Evolutionary conservation across 805 yeast species (phyloP), one percentile per base, ranked within the genome.

Genomic region (Saccharomyces paradoxus): DNA sequence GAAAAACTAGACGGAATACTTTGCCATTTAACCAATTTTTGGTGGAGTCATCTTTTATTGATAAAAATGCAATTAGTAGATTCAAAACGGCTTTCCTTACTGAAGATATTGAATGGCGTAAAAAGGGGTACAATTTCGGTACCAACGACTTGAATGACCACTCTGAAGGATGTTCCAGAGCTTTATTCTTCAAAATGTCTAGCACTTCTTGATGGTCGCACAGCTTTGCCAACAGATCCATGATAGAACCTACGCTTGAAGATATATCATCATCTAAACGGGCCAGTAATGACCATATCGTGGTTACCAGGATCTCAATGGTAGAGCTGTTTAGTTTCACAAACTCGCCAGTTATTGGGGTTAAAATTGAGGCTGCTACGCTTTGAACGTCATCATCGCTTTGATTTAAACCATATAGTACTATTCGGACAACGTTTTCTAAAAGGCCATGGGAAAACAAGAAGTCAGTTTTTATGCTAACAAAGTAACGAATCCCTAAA

Each of bases 361-460:
- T 77, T 52, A 94, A 74, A 0, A 96, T 89, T 2, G 96, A 87
- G 0, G 99, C 98, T 26, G 96, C 90, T 49, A 92, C 97, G 8
- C 97, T 90, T 69, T 95, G 97, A 27, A 94, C 98, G 68, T 94
- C 99, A 69, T 91, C 98, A 62, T 90, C 96, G 53, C 82, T 78
- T 57, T 78, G 81, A 58, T 83, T 84, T 50, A 94, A 73, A 2
- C 97, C 96, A 70, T 87, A 89, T 47, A 94, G 74, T 1, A 94
- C 98, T 80, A 94, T 87, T 47, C 82, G 77, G 3, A 91, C 84
- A 1, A 91, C 90, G 52, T 80, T 79, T 56, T 86, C 86, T 37
- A 94, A 74, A 14, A 81, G 76, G 24, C 71, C 67, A 52, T 81
- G 79, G 12, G 77, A 69, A 31, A 85, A 74, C 24, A 92, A 73